Percentiles rank a stretch among this genome's conserved stretches.
Conservation (phyloP, 2,329 filamentous ascomycete species). For the Aspergillus neoniger region DNA sequence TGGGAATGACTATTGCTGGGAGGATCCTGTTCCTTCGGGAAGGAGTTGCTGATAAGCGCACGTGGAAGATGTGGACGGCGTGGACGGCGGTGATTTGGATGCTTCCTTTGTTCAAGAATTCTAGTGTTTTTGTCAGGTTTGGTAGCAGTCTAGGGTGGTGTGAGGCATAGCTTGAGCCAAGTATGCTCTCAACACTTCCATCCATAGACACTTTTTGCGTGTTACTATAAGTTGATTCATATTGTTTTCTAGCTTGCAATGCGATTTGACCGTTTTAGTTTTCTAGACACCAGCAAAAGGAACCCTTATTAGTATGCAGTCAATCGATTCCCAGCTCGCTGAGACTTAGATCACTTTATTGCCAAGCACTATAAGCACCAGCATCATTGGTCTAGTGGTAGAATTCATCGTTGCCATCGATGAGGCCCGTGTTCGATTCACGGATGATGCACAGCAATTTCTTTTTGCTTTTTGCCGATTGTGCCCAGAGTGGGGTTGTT, state of each 20-base stretch:
- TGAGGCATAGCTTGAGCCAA: not conserved
- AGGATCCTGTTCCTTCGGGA: not conserved
- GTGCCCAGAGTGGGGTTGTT: no score
- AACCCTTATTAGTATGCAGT: no score
- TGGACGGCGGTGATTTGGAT: constrained; percentile 3
- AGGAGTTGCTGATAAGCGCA: not conserved
- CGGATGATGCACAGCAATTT: constrained; percentile 36
- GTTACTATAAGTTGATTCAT: no score
- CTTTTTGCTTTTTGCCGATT: not conserved
- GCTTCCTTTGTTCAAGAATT: not conserved
- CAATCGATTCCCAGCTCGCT: no score
- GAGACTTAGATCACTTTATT: no score
- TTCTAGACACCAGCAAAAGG: no score
- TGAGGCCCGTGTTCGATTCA: constrained; percentile 50
- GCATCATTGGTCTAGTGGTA: constrained; percentile 49
- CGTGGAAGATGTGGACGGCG: not conserved
- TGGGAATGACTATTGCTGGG: not conserved
- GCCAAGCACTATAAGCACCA: constrained; percentile 3
- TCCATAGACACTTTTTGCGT: no score
- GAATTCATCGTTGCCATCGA: constrained; percentile 49
- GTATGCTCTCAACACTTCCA: no score
- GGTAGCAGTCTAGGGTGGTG: not conserved
- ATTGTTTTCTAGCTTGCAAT: no score
- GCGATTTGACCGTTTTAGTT: no score
- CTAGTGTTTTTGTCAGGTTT: not conserved